Evolutionary conservation across 495 filamentous ascomycete genomes (phyloP).

Genomic region (Polyplosphaeria fusca): DNA sequence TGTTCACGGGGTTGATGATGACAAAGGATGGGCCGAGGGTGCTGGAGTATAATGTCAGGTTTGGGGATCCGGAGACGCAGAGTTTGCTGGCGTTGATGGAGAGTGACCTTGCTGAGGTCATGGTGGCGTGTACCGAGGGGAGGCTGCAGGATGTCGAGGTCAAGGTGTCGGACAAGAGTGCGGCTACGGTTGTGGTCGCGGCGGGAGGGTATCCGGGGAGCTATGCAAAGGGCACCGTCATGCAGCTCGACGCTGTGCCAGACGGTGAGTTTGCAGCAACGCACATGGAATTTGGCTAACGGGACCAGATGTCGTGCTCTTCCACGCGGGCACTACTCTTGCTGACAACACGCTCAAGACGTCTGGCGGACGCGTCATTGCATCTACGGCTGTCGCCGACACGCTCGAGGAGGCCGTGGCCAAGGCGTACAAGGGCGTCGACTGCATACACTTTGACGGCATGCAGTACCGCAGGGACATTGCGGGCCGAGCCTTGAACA

Average conservation of each 20-base stretch:
- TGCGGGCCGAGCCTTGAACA: slow-evolving; percentile 47
- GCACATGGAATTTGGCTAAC: not conserved
- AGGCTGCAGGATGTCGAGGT: slow-evolving; percentile 69
- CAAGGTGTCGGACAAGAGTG: slow-evolving; percentile 63
- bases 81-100: slow-evolving; percentile 83
- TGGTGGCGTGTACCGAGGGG: slow-evolving; percentile 78
- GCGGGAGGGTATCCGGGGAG: slow-evolving; percentile 91
- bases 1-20: slow-evolving; percentile 97
- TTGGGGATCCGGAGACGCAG: slow-evolving; percentile 95
- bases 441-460: slow-evolving; percentile 74
- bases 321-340: slow-evolving; percentile 87
- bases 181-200: slow-evolving; percentile 88
- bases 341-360: slow-evolving; percentile 63
- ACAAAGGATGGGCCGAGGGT: slow-evolving; percentile 80
- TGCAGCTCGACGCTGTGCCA: slow-evolving; percentile 54
- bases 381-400: slow-evolving; percentile 71
- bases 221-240: slow-evolving; percentile 77
- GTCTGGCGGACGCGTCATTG: slow-evolving; percentile 86
- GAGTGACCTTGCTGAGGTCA: slow-evolving; percentile 84
- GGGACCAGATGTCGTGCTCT: slow-evolving; percentile 60
- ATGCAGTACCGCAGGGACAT: slow-evolving; percentile 96
- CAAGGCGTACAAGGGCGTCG: slow-evolving; percentile 77
- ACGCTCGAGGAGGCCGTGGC: slow-evolving; percentile 76
- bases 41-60: slow-evolving; percentile 95
- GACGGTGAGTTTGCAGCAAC: slow-evolving; percentile 38